phyloP scores from a whole-genome alignment of 2,329 filamentous ascomycete genomes.

The Amesomyces nigricolor region DNA sequence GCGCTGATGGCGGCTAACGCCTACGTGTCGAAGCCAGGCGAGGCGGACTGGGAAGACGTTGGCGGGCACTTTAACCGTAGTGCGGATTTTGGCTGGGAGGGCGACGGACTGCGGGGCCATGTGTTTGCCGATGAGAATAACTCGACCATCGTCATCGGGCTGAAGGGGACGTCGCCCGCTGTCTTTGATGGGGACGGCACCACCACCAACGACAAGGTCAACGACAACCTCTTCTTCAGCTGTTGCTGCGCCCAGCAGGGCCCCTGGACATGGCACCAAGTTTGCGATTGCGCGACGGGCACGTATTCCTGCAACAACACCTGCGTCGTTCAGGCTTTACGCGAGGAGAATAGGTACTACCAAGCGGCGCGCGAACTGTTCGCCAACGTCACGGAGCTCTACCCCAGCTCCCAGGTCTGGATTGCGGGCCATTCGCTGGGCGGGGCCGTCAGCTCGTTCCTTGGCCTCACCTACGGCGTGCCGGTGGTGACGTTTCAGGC shows the following conservation, averaged over 20 bases:
- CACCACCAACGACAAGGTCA: slow-evolving; percentile 94
- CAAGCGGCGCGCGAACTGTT: slow-evolving; percentile 83
- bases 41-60: slow-evolving; percentile 78
- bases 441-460: slow-evolving; percentile 78
- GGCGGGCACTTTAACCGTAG: slow-evolving; percentile 76
- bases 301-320: slow-evolving; percentile 91
- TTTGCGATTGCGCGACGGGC: slow-evolving; percentile 84
- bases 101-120: slow-evolving; percentile 83
- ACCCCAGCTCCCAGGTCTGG: slow-evolving; percentile 82
- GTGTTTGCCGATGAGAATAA: slow-evolving; percentile 85
- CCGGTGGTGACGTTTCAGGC: slow-evolving; percentile 92
- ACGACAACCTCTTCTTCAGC: slow-evolving; percentile 96
- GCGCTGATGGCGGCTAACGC: slow-evolving; percentile 87
- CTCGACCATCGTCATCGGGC: slow-evolving; percentile 78
- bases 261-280: slow-evolving; percentile 81
- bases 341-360: slow-evolving; percentile 85
- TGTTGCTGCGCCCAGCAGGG: slow-evolving; percentile 96
- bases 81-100: slow-evolving; percentile 86
- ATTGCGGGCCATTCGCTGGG: slow-evolving; percentile 88
- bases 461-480: slow-evolving; percentile 85
- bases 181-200: slow-evolving; percentile 96
- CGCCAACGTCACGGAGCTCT: slow-evolving; percentile 83
- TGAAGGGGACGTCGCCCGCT: slow-evolving; percentile 87
- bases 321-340: slow-evolving; percentile 70
- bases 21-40: slow-evolving; percentile 68